Evolutionary conservation across 352 stramenopile genomes (phyloP), one percentile per base, ranked within the genome.

Genomic region (Elongisporangium undulatum): DNA sequence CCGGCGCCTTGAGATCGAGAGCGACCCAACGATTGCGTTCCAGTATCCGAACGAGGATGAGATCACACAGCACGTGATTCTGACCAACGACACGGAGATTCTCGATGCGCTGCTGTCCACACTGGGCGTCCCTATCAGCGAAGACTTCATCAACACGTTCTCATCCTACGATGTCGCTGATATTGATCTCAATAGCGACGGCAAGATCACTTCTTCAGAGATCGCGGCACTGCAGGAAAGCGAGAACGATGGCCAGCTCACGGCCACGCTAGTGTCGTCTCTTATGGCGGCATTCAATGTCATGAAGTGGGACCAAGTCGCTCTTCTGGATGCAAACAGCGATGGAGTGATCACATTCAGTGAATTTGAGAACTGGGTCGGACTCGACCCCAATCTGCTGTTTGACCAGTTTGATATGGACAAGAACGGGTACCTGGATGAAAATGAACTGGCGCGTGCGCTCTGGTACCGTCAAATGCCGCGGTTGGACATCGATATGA

Each of bases 391-490:
- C 6, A 85, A 85, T 49, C 54, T 95, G n/a, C 56, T 93, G 54
- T 95, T 95, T 56, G 85, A 93, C 49, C 72, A 71, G 38, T 95
- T 90, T 55, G 85, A 95, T 49, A 45, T 92, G 34, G 85, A 95
- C 74, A 95, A 95, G 61, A 92, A 80, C 48, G 85, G 83, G 0
- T 93, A 82, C 49, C 58, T 95, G 41, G 85, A 95, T 56, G 85
- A 95, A 56, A 91, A 91, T 49, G 85, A 95, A 41, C 74, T 95
- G 1, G 77, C 83, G 6, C 68, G 79, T 0, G 71, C 75, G 17
- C 55, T 95, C 2, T 86, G 72, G 67, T 86, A 87, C 51, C 75
- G 84, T 21, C 83, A 93, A 49, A 72, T 95, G 51, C 85, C 85
- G 6, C 66, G 83, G 0, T 49, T 93, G 4, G 85, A 93, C 59